Evolutionary conservation across 2,329 filamentous ascomycete species (phyloP), one percentile per base, ranked within the genome.

Genomic region (Metarhizium rileyi): DNA sequence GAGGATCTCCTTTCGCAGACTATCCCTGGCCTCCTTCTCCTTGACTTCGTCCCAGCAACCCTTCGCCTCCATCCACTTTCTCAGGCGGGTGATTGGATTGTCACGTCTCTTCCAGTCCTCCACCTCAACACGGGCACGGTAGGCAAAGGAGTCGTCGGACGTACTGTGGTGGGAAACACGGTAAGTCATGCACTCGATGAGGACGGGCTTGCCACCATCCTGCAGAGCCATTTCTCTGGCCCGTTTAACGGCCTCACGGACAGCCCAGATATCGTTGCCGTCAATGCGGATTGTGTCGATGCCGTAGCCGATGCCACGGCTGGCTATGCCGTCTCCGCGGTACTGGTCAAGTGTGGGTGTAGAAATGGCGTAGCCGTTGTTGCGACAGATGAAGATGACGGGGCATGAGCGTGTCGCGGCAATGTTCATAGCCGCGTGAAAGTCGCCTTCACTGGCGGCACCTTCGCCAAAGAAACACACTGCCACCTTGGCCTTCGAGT

Each of bases 131-230:
- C 86, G 82, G 1, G 90, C 90, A 8, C 93, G 86, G 70, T 98
- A 98, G 0, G 93, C 93, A 61, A 96, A 98, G 25, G 87, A 93
- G 69, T 98, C 93, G 63, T 98, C 93, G 0, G 87, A 93, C 1
- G 93, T 98, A 67, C 89, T 95, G 71, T 98, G 93, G 64, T 98
- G 90, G 6, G 87, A 91, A 41, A 97, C 90, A n/a, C 93, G 89
- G 69, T 98, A 98, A 23, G 87, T 91, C 87, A 98, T 95, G 50
- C 90, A 90, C 69, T 98, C 93, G 38, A 98, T 85, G 7, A 98
- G 72, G 0, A 98, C 79, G 0, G 89, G 90, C 54, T 79, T 81
- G 4, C 88, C 87, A n/a, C 87, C 88, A 41, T 87, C 82, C 50
- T 85, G 73, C 3, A 97, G 75, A 0, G 91, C 90, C 61, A 91